Evolutionary conservation across 1,139 yeast genomes (phyloP), one percentile per base, ranked within the genome.

Genomic region (Yamadazyma atmosphaerica): DNA sequence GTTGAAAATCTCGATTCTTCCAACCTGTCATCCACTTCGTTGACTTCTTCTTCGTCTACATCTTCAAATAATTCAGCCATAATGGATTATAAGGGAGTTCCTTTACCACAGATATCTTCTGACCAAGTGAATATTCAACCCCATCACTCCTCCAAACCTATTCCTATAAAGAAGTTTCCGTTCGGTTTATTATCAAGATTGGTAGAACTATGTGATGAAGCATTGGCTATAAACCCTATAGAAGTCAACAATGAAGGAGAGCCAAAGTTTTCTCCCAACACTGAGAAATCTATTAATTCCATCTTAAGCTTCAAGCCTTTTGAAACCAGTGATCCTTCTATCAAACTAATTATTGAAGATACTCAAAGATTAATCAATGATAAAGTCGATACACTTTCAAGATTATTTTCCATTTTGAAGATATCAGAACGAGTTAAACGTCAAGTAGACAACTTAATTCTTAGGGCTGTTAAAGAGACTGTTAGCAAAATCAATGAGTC

Each of bases 381-480:
- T 21, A 90, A 92, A 55, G 75, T 87, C 2, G 89, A 84, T 38
- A 76, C 88, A 0, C 73, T 89, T n/a, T 68, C 81, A 14, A 69
- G 98, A 49, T 69, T 87, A 46, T 84, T 87, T 19, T 86, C 92
- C 42, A 79, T 90, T 3, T 67, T 87, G 41, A 81, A 84, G 42
- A 89, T 86, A 54, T 80, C 87, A n/a, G 85, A 85, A 46, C 82
- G 82, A 50, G 79, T 92, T 34, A 86, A 88, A 44, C 77, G 74
- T 33, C 97, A 92, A 58, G 88, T 90, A 7, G 96, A 90, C 54
- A 71, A 62, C 14, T 68, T 82, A 53, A 95, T 90, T 2, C 63
- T 86, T 28, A 63, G 69, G 32, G 72, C 86, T 0, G 87, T 92
- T 3, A 69, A 76, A 16, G 80, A 79, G 31, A 83, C 95, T 0